phyloP scores from a whole-genome alignment of 225 moss, liverwort and hornwort genomes.

The Antitrichia curtipendula region DNA sequence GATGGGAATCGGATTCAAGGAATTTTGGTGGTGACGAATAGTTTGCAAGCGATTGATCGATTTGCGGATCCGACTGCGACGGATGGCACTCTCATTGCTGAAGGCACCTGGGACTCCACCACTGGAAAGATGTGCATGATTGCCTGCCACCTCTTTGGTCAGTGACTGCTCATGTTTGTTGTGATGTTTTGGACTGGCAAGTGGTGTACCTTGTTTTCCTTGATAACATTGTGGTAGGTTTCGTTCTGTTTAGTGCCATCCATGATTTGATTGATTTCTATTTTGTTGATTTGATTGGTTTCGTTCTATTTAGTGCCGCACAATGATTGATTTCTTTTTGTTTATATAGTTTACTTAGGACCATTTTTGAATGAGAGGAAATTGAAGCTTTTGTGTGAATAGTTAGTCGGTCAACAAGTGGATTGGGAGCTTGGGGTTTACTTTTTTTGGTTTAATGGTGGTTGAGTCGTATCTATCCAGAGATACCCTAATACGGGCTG shows the following conservation, averaged over 20 bases:
- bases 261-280: not conserved
- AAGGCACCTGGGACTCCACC: conserved; percentile 33
- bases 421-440: not conserved
- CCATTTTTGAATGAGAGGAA: not conserved
- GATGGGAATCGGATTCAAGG: conserved; percentile 33
- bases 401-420: not conserved
- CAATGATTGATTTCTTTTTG: not conserved
- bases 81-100: conserved; percentile 28
- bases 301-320: not conserved
- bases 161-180: not conserved
- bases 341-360: not conserved
- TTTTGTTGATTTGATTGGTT: no score
- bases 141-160: conserved; percentile 39
- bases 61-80: conserved; percentile 34
- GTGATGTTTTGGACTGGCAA: not conserved
- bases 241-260: not conserved
- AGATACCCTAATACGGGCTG: not conserved
- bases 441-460: not conserved
- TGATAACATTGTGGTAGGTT: not conserved
- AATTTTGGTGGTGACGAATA: conserved; percentile 1
- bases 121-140: conserved; percentile 43
- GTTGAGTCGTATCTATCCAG: not conserved
- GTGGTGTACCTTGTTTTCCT: not conserved
- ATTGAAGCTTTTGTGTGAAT: not conserved
- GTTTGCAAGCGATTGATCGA: not conserved